Conservation (phyloP, 805 yeast species). For the Sugiyamaella floridensis region DNA sequence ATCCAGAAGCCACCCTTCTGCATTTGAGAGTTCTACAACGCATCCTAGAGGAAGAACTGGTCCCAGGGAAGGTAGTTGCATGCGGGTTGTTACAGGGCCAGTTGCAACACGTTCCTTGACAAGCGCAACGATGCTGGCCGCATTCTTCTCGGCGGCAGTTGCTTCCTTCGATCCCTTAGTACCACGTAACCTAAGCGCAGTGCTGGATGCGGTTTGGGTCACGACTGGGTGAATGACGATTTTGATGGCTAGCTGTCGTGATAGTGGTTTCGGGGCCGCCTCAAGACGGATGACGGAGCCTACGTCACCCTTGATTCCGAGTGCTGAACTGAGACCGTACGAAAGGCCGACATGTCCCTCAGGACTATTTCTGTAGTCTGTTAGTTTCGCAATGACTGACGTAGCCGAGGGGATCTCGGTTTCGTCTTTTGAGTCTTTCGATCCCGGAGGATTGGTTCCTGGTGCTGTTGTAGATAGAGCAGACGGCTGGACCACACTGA, state of each 20-base stretch:
- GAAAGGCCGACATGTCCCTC: constrained; percentile 47
- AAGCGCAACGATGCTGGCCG: neutral
- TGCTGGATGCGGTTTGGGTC: constrained; percentile 4
- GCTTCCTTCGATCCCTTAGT: constrained; percentile 11
- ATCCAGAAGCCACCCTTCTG: constrained; percentile 37
- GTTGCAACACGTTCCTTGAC: constrained; percentile 10
- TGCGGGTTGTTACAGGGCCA: constrained; percentile 38
- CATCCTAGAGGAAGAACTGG: constrained; percentile 54
- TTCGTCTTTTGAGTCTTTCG: constrained; percentile 3
- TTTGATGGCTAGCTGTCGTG: constrained; percentile 29
- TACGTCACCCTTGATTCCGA: constrained; percentile 43
- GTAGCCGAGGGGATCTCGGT: constrained; percentile 24
- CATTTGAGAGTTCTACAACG: constrained; percentile 41
- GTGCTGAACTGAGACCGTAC: constrained; percentile 44
- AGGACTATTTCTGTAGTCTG: constrained; percentile 32
- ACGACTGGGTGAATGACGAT: constrained; percentile 51
- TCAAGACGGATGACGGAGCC: constrained; percentile 53
- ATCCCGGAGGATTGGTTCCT: neutral
- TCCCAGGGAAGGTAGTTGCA: constrained; percentile 47
- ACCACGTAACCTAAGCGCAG: constrained; percentile 12
- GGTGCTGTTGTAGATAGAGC: constrained; percentile 1
- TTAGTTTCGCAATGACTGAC: constrained; percentile 46
- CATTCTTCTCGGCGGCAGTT: constrained; percentile 20
- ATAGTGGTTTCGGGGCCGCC: constrained; percentile 34
- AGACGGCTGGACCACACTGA: constrained; percentile 25